phyloP scores from a whole-genome alignment of 352 stramenopile species.

The Phytophthora pini region DNA sequence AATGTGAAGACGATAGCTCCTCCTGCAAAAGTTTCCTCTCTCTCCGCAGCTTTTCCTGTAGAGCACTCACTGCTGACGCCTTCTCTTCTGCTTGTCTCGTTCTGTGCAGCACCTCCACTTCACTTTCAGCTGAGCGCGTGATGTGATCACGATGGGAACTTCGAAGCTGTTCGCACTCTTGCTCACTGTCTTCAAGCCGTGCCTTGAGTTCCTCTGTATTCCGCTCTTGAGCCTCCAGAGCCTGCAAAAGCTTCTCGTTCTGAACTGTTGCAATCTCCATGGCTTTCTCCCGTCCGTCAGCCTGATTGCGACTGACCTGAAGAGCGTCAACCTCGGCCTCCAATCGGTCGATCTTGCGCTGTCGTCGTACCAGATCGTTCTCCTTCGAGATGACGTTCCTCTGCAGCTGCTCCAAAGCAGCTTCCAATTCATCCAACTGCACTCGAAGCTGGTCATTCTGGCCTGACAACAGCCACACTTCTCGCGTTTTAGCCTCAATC shows the following conservation, averaged over 20 bases:
- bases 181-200: conserved; percentile 31
- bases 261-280: conserved; percentile 82
- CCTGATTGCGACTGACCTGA: conserved; percentile 55
- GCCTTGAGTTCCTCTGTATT: conserved; percentile 33
- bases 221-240: conserved; percentile 64
- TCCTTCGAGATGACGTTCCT: conserved; percentile 59
- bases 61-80: conserved; percentile 27
- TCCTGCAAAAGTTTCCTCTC: conserved; percentile 56
- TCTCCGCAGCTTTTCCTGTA: conserved; percentile 65
- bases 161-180: conserved; percentile 53
- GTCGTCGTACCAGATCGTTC: conserved; percentile 58
- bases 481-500: conserved; percentile 69
- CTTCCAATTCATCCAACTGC: conserved; percentile 74
- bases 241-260: conserved; percentile 74
- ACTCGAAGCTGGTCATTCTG: conserved; percentile 71
- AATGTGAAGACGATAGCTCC: conserved; percentile 47
- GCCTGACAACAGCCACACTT: conserved; percentile 73
- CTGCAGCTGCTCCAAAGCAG: conserved; percentile 69
- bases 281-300: conserved; percentile 64
- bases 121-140: conserved; percentile 41
- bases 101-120: conserved; percentile 60
- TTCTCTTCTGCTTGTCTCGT: conserved; percentile 56
- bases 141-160: conserved; percentile 21
- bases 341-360: conserved; percentile 65
- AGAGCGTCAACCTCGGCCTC: conserved; percentile 64